These are phyloP conservation scores for Rhodomyrtus tomentosa DNA, from an alignment of 345 rosid genomes.

Conservation along the genomic window DNA sequence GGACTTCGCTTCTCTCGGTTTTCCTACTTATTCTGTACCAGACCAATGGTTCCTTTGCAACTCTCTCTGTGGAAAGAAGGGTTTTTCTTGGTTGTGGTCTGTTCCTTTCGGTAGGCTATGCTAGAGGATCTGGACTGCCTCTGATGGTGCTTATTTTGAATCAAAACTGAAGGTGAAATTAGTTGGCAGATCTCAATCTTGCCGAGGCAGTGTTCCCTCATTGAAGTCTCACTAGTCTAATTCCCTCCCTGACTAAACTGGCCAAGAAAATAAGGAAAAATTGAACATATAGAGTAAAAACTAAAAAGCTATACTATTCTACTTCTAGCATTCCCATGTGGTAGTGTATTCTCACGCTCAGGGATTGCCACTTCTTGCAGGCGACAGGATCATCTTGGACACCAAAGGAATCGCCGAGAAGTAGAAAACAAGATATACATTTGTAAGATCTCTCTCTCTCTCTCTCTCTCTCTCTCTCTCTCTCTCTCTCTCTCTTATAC, in stretches of 20 bases:
- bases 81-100: not conserved
- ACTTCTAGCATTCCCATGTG: not conserved
- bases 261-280: not conserved
- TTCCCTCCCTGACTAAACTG: not conserved
- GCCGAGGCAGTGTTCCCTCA: not conserved
- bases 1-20: not conserved
- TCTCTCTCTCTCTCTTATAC: no score
- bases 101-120: not conserved
- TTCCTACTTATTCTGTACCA: not conserved
- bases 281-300: not conserved
- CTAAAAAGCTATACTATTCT: not conserved
- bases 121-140: not conserved
- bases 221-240: not conserved
- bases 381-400: constrained; percentile 26
- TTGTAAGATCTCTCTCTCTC: constrained; percentile 26
- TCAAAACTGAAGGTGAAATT: not conserved
- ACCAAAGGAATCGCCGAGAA: constrained; percentile 36
- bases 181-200: not conserved
- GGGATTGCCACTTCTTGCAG: constrained; percentile 20
- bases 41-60: not conserved
- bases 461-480: not conserved
- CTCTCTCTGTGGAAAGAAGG: not conserved
- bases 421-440: constrained; percentile 33
- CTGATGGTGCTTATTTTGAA: not conserved
- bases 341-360: not conserved